Evolutionary conservation across 371 early-diverging fungal genomes (phyloP).

Genomic region (Lichtheimia corymbifera): DNA sequence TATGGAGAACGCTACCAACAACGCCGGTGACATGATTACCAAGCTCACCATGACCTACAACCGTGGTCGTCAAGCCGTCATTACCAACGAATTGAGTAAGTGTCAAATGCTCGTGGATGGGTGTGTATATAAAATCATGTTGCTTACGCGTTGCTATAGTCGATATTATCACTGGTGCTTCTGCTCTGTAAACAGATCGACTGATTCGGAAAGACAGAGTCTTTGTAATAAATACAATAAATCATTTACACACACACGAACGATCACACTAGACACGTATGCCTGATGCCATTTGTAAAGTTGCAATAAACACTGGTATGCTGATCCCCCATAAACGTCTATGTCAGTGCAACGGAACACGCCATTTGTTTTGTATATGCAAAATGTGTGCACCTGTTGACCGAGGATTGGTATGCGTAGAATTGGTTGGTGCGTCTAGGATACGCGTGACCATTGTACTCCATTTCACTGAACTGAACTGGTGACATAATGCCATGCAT

Average conservation of each 20-base stretch:
- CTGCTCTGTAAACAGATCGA: conserved; percentile 67
- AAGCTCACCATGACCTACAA: conserved; percentile 86
- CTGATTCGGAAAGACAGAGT: conserved; percentile 14
- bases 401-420: too few species aligned
- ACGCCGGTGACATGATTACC: conserved; percentile 89
- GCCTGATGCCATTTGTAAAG: too few species aligned
- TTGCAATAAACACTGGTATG: too few species aligned
- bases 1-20: conserved; percentile 99
- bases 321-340: too few species aligned
- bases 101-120: conserved; percentile 4
- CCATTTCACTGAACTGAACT: too few species aligned
- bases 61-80: conserved; percentile 95
- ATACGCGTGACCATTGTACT: too few species aligned
- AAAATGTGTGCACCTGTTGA: too few species aligned
- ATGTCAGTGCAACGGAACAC: too few species aligned
- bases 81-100: conserved; percentile 93
- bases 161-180: conserved; percentile 95
- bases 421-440: too few species aligned
- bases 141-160: conserved; percentile 40
- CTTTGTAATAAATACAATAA: conserved; percentile 24
- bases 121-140: not conserved
- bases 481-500: too few species aligned
- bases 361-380: too few species aligned
- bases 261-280: too few species aligned
- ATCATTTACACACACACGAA: not conserved